Evolutionary conservation across 108 stramenopile species (phyloP).

Genomic region (Skeletonema potamos): DNA sequence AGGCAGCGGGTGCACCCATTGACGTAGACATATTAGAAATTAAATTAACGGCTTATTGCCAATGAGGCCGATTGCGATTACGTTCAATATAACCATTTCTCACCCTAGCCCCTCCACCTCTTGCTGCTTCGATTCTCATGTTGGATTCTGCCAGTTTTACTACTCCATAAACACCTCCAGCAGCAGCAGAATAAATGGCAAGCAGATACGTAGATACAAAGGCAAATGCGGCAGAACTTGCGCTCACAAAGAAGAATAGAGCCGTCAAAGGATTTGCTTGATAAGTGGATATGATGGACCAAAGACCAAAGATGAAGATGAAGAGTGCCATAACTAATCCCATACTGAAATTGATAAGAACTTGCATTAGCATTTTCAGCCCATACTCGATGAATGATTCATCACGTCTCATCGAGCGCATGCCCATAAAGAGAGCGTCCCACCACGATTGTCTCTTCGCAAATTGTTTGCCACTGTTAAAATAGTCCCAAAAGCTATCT

Average conservation of each 20-base stretch:
- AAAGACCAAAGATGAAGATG: conserved; percentile 80
- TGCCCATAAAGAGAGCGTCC: conserved; percentile 88
- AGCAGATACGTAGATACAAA: conserved; percentile 80
- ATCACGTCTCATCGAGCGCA: conserved; percentile 69
- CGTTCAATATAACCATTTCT: conserved; percentile 1
- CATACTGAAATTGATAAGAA: conserved; percentile 84
- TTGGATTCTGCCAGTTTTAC: conserved; percentile 83
- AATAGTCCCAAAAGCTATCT: conserved; percentile 87
- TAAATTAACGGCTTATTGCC: too few relatives aligned
- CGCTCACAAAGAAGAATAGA: conserved; percentile 73
- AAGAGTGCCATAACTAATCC: conserved; percentile 82
- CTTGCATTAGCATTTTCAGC: conserved; percentile 67
- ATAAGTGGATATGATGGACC: conserved; percentile 76
- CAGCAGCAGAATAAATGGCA: conserved; percentile 80
- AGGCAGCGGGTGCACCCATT: too few relatives aligned
- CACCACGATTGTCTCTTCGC: conserved; percentile 89
- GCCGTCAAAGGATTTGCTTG: conserved; percentile 80
- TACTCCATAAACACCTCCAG: conserved; percentile 78
- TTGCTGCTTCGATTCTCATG: conserved; percentile 40
- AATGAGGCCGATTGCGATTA: conserved; percentile 42
- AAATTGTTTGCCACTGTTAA: conserved; percentile 65
- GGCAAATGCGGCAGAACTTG: conserved; percentile 78
- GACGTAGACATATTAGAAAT: too few relatives aligned
- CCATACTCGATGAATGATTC: conserved; percentile 77
- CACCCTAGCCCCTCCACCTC: conserved; percentile 3